These are phyloP conservation scores for Jamesozyma rosinii DNA, from an alignment of 805 yeast species.

Conservation along the genomic window DNA sequence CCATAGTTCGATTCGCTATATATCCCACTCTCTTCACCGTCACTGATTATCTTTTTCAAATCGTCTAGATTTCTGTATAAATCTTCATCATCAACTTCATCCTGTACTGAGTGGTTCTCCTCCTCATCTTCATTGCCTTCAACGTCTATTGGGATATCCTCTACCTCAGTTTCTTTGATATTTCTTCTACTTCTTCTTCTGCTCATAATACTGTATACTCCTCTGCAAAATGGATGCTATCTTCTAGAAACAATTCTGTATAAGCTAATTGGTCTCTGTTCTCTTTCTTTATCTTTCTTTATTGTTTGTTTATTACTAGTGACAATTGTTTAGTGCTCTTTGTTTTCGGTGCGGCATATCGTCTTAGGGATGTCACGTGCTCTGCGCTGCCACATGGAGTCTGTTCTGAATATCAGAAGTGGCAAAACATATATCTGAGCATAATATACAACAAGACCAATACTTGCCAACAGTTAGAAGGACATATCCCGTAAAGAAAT, in stretches of 20 bases:
- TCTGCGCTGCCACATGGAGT: too few relatives aligned
- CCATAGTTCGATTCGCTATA: slow-evolving; percentile 5
- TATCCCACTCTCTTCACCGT: slow-evolving; percentile 7
- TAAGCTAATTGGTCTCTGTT: too few relatives aligned
- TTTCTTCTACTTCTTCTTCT: not conserved
- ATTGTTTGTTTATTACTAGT: too few relatives aligned
- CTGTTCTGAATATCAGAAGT: too few relatives aligned
- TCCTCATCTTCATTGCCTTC: not conserved
- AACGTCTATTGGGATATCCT: not conserved
- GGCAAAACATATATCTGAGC: not conserved
- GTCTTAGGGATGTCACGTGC: too few relatives aligned
- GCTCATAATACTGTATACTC: not conserved
- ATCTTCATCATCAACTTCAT: slow-evolving; percentile 25
- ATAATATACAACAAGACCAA: too few relatives aligned
- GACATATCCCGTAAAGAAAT: not conserved
- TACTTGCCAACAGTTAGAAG: too few relatives aligned
- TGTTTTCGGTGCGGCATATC: too few relatives aligned
- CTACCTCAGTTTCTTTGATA: not conserved
- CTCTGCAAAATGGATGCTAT: too few relatives aligned
- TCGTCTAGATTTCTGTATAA: slow-evolving; percentile 30
- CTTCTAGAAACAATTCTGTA: too few relatives aligned
- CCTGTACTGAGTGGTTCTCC: slow-evolving; percentile 13
- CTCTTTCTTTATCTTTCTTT: too few relatives aligned
- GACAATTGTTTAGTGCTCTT: too few relatives aligned
- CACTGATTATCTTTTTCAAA: slow-evolving; percentile 16